Evolutionary conservation across 179 eudicot species (phyloP).

Genomic region (Beta corolliflora): DNA sequence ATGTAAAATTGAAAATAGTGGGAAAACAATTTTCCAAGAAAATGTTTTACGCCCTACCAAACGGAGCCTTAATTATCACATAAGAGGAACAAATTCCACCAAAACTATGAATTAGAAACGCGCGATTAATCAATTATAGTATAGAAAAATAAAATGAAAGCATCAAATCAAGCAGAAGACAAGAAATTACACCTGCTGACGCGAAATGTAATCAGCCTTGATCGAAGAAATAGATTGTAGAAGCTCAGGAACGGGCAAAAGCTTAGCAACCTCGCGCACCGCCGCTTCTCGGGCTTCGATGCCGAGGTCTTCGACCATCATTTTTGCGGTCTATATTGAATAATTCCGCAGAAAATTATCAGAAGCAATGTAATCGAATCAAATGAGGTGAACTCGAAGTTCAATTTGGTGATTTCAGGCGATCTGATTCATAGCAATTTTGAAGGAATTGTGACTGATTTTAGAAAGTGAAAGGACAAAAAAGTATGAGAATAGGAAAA

Average conservation of each 20-base stretch:
- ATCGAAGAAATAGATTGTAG: conserved; percentile 84
- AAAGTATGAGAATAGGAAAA: neutral
- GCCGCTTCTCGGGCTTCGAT: conserved; percentile 92
- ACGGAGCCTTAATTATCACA: neutral
- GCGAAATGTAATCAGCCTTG: conserved; percentile 89
- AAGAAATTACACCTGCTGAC: conserved; percentile 68
- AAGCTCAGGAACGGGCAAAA: conserved; percentile 86
- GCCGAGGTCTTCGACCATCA: conserved; percentile 93
- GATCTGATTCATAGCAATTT: neutral
- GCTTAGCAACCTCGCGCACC: conserved; percentile 95
- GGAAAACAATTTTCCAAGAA: no score
- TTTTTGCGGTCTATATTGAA: neutral
- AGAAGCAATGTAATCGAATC: neutral
- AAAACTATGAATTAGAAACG: neutral
- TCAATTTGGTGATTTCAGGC: neutral
- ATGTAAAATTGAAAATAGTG: no score
- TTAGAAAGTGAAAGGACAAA: no score
- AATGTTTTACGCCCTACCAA: no score
- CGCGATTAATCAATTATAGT: neutral
- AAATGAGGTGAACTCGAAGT: neutral
- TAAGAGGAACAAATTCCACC: neutral
- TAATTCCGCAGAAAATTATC: neutral
- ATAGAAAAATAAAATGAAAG: neutral
- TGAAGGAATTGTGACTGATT: neutral
- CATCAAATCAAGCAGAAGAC: neutral